These are phyloP conservation scores for Metschnikowia continentalis DNA, from an alignment of 805 yeast species.

Conservation along the genomic window DNA sequence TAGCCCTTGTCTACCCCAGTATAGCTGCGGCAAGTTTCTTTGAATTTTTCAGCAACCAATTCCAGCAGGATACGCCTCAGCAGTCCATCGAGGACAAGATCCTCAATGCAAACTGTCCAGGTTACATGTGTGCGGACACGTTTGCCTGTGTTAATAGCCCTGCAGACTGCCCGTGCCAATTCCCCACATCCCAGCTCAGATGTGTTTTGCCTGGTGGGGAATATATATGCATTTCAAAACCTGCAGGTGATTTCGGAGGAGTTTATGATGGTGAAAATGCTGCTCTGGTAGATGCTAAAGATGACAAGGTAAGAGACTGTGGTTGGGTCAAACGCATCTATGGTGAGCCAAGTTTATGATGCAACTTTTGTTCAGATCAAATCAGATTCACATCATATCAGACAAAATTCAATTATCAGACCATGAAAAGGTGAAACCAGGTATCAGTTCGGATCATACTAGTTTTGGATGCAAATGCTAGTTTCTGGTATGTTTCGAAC, in stretches of 20 bases:
- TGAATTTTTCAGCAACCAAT: conserved; percentile 27
- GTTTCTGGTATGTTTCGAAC: too few relatives aligned
- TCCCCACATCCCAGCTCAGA: conserved; percentile 77
- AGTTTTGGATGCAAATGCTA: too few relatives aligned
- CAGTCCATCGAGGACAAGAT: conserved; percentile 34
- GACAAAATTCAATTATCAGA: too few relatives aligned
- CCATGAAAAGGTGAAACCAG: too few relatives aligned
- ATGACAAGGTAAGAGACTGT: conserved; percentile 66
- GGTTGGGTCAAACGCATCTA: conserved; percentile 76
- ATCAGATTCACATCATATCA: too few relatives aligned
- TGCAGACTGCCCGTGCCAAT: conserved; percentile 84
- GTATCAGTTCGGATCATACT: too few relatives aligned
- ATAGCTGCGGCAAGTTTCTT: conserved; percentile 29
- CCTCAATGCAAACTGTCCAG: conserved; percentile 47
- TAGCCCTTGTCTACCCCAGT: conserved; percentile 10
- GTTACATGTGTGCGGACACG: conserved; percentile 81
- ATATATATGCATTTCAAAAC: conserved; percentile 80
- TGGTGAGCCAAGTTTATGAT: background rate
- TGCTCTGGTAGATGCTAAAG: conserved; percentile 46
- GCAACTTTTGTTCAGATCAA: too few relatives aligned
- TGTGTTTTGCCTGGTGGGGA: conserved; percentile 71
- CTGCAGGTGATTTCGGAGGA: conserved; percentile 42
- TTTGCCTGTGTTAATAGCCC: conserved; percentile 67
- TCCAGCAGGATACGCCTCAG: conserved; percentile 5
- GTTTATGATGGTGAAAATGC: conserved; percentile 37